Conservation (phyloP, 2,329 filamentous ascomycete genomes). For the Albifimbria verrucaria region DNA sequence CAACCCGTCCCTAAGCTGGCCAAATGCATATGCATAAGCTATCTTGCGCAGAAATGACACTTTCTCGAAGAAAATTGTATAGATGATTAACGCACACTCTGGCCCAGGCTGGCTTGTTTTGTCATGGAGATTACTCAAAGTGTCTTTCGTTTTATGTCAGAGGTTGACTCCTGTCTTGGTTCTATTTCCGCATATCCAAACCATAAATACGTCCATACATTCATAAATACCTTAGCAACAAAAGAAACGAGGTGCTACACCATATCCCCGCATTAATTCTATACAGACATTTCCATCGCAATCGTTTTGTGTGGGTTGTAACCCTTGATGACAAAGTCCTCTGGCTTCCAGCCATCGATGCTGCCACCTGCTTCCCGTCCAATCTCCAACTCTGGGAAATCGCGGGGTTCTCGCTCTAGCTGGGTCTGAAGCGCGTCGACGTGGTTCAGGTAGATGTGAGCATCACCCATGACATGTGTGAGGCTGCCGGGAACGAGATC, state of each 20-base stretch:
- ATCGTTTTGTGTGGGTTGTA: conserved; percentile 92
- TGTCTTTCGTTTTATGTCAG: no score
- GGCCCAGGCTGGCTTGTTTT: no score
- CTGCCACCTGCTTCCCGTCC: conserved; percentile 62
- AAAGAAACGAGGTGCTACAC: no score
- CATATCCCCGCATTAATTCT: background rate
- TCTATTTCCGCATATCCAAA: no score
- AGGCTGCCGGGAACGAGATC: conserved; percentile 81
- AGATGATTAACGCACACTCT: no score
- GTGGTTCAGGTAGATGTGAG: conserved; percentile 95
- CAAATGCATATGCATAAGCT: no score
- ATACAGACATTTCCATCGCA: conserved; percentile 98
- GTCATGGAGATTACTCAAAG: no score
- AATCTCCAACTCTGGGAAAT: conserved; percentile 79
- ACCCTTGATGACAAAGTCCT: conserved; percentile 83
- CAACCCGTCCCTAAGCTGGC: no score
- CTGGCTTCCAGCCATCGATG: conserved; percentile 86
- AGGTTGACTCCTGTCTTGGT: no score
- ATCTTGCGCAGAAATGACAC: no score
- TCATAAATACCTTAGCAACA: background rate
- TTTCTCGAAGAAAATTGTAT: no score
- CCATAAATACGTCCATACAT: background rate
- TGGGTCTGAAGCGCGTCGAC: conserved; percentile 82
- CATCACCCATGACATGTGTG: conserved; percentile 95
- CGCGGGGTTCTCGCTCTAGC: conserved; percentile 72